Conservation (phyloP, 2,329 filamentous ascomycete genomes). For the Hypoxylon sp. region DNA sequence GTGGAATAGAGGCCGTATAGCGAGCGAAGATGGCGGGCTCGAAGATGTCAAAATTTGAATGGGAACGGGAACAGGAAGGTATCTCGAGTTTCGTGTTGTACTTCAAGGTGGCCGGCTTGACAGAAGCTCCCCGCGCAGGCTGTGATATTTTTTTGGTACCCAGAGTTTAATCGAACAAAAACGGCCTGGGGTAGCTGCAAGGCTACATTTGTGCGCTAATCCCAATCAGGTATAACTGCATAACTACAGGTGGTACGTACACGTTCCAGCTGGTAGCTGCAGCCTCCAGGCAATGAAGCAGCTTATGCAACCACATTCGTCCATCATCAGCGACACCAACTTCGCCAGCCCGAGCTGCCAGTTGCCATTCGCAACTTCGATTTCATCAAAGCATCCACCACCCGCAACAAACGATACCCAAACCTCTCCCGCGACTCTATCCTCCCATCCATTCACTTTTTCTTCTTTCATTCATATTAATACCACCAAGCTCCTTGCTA, state of each 20-base stretch:
- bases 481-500: slow-evolving; percentile 25
- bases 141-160: slow-evolving; percentile 43
- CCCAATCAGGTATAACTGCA: slow-evolving; percentile 25
- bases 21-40: background rate
- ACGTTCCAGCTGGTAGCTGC: slow-evolving; percentile 13
- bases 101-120: slow-evolving; percentile 12
- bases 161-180: slow-evolving; percentile 41
- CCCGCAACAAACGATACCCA: slow-evolving; percentile 23
- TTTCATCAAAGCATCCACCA: slow-evolving; percentile 25
- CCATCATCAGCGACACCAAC: slow-evolving; percentile 37
- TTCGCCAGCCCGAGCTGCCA: slow-evolving; percentile 29
- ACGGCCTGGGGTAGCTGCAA: slow-evolving; percentile 52
- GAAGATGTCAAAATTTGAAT: background rate
- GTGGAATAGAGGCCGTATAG: slow-evolving; percentile 33
- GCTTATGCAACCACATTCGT: slow-evolving; percentile 51
- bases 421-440: background rate
- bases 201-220: slow-evolving; percentile 47
- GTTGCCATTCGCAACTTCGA: slow-evolving; percentile 27
- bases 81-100: slow-evolving; percentile 15
- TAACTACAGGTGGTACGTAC: slow-evolving; percentile 13
- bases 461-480: slow-evolving; percentile 21
- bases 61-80: slow-evolving; percentile 3
- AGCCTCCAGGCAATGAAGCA: slow-evolving; percentile 49
- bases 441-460: background rate
- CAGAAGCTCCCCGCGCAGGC: slow-evolving; percentile 39